Evolutionary conservation across 2,329 filamentous ascomycete genomes (phyloP).

Genomic region (Fusarium globosum): DNA sequence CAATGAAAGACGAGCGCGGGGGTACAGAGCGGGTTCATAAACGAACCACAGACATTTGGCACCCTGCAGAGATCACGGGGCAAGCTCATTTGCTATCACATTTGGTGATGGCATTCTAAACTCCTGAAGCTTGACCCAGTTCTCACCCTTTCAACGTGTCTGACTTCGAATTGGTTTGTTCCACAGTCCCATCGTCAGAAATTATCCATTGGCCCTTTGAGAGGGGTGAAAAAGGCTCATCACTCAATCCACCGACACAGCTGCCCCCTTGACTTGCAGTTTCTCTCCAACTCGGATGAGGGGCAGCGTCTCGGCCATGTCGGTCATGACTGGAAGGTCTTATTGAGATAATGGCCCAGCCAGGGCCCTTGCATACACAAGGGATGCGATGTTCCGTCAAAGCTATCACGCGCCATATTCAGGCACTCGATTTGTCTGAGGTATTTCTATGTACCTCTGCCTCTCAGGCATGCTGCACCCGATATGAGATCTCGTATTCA

Average conservation of each 20-base stretch:
- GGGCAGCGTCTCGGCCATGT: constrained; percentile 27
- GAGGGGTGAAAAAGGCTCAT: constrained; percentile 15
- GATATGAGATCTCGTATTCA: constrained; percentile 33
- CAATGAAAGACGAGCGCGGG: constrained; percentile 26
- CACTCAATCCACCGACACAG: constrained; percentile 11
- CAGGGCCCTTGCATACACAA: constrained; percentile 7
- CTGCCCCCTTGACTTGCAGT: constrained; percentile 12
- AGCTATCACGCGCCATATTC: constrained; percentile 12
- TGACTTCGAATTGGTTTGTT: constrained; percentile 11
- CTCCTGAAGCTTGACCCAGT: background rate
- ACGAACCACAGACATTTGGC: constrained; percentile 11
- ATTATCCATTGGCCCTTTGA: constrained; percentile 7
- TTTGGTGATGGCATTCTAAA: constrained; percentile 16
- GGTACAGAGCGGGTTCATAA: constrained; percentile 18
- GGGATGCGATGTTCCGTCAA: constrained; percentile 16
- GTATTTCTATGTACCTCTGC: constrained; percentile 13
- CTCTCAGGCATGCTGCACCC: constrained; percentile 8
- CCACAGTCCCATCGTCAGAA: constrained; percentile 1
- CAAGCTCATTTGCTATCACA: constrained; percentile 15
- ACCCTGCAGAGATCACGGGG: constrained; percentile 5
- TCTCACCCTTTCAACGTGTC: constrained; percentile 8
- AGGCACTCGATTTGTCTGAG: background rate
- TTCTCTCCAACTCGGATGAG: constrained; percentile 20
- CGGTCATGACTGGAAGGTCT: constrained; percentile 25
- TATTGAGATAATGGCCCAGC: constrained; percentile 16